Percentiles rank a stretch among this genome's conserved stretches.
These are phyloP conservation scores for Ustilago lituana DNA, from an alignment of 1,284 basidiomycete genomes.

Conservation along the genomic window DNA sequence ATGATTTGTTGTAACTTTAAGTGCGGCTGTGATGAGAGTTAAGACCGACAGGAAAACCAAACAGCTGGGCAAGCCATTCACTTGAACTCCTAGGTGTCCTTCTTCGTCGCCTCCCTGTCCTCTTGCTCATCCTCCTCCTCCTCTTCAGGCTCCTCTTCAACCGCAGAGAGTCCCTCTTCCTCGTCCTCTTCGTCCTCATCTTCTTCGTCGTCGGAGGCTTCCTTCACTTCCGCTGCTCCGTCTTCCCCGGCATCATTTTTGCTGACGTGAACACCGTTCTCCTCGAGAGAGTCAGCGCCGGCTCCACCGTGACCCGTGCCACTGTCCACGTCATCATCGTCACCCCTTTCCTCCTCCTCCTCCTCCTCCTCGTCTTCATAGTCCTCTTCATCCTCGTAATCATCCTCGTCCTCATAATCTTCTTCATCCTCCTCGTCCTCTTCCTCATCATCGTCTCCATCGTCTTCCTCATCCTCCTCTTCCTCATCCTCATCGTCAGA, in stretches of 20 bases:
- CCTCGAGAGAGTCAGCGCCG: constrained; percentile 26
- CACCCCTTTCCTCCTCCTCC: constrained; percentile 4
- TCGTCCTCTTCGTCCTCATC: constrained; percentile 48
- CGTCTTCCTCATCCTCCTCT: constrained; percentile 71
- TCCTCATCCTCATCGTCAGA: constrained; percentile 74
- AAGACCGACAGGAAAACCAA: no score
- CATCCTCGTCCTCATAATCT: constrained; percentile 28
- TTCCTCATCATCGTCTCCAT: constrained; percentile 61
- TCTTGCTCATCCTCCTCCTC: constrained; percentile 20
- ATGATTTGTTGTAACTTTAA: no score
- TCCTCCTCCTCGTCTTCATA: constrained; percentile 48
- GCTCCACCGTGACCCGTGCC: constrained; percentile 50
- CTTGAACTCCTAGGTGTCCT: no score
- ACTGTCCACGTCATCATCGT: constrained; percentile 22
- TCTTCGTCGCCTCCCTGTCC: no score
- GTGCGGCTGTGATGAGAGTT: no score
- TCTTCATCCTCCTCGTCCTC: constrained; percentile 46
- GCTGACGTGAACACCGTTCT: constrained; percentile 20
- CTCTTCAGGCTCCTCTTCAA: constrained; percentile 46
- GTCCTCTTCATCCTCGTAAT: constrained; percentile 55
- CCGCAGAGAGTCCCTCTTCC: constrained; percentile 44
- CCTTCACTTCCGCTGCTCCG: constrained; percentile 16
- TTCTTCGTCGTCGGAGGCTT: constrained; percentile 51
- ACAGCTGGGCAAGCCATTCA: no score
- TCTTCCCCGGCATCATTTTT: constrained; percentile 70